Conservation (phyloP, 2,329 filamentous ascomycete genomes). For the Basipetospora chlamydospora region DNA sequence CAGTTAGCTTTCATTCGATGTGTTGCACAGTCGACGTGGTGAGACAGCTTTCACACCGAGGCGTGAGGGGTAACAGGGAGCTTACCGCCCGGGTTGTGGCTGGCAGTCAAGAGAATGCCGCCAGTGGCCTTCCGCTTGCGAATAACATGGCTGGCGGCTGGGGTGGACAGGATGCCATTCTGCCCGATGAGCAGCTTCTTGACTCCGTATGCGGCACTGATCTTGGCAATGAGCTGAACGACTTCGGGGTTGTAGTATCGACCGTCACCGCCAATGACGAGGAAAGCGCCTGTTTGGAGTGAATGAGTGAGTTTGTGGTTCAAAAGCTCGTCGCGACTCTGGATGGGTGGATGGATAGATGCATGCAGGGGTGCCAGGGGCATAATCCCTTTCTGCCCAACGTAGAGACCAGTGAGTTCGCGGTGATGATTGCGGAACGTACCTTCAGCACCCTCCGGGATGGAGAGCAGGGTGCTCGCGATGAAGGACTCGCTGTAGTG, state of each 20-base stretch:
- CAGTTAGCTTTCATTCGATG: too few relatives aligned
- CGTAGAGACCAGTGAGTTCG: too few relatives aligned
- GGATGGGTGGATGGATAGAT: slow-evolving; percentile 4
- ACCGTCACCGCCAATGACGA: slow-evolving; percentile 95
- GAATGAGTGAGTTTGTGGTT: too few relatives aligned
- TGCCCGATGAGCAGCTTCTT: slow-evolving; percentile 98
- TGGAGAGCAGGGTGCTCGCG: slow-evolving; percentile 84
- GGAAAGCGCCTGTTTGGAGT: slow-evolving; percentile 44
- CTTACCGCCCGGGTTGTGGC: slow-evolving; percentile 94
- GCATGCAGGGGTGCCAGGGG: not conserved
- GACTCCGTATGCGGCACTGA: slow-evolving; percentile 89
- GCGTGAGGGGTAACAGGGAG: slow-evolving; percentile 6
- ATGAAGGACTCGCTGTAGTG: slow-evolving; percentile 97
- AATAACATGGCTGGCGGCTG: slow-evolving; percentile 90
- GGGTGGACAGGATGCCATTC: slow-evolving; percentile 90
- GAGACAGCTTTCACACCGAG: too few relatives aligned
- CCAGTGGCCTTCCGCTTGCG: slow-evolving; percentile 89
- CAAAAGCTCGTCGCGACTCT: too few relatives aligned
- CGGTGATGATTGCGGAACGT: too few relatives aligned
- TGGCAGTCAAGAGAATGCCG: slow-evolving; percentile 90
- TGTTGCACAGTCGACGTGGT: too few relatives aligned
- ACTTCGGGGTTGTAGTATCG: slow-evolving; percentile 96
- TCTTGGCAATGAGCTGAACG: slow-evolving; percentile 92
- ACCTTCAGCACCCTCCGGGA: slow-evolving; percentile 84
- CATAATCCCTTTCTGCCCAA: too few relatives aligned